These are phyloP conservation scores for Lentinula guzmanii DNA, from an alignment of 768 basidiomycete species.

Conservation along the genomic window DNA sequence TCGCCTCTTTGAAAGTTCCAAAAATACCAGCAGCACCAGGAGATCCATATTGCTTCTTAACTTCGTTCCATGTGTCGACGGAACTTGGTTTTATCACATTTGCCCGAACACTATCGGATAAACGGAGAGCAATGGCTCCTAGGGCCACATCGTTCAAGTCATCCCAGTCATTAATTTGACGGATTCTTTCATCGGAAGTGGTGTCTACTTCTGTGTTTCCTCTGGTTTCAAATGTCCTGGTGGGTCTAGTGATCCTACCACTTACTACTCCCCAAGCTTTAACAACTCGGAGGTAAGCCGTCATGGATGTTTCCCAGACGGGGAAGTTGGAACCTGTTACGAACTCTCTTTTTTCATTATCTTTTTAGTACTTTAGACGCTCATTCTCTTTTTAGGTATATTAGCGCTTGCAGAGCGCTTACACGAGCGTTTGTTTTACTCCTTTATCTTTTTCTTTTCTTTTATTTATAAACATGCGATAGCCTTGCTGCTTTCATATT, in stretches of 20 bases:
- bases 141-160: neutral
- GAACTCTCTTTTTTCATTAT: too few relatives aligned
- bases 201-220: neutral
- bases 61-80: neutral
- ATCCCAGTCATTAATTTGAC: neutral
- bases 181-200: neutral
- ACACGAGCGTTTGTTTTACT: too few relatives aligned
- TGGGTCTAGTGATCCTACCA: neutral
- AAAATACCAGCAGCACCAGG: neutral
- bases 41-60: neutral
- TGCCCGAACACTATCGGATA: neutral
- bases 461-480: too few relatives aligned
- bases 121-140: neutral
- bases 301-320: neutral
- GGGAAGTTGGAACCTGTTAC: neutral
- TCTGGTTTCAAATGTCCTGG: neutral
- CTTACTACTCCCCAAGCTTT: neutral
- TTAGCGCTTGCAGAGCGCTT: too few relatives aligned
- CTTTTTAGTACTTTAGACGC: too few relatives aligned
- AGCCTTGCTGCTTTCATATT: too few relatives aligned
- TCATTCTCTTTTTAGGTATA: too few relatives aligned
- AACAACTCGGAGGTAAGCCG: neutral
- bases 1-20: neutral
- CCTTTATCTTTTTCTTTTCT: too few relatives aligned
- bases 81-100: neutral